Conservation (phyloP, 1,284 basidiomycete species). For the Leccinum glutinopallens region DNA sequence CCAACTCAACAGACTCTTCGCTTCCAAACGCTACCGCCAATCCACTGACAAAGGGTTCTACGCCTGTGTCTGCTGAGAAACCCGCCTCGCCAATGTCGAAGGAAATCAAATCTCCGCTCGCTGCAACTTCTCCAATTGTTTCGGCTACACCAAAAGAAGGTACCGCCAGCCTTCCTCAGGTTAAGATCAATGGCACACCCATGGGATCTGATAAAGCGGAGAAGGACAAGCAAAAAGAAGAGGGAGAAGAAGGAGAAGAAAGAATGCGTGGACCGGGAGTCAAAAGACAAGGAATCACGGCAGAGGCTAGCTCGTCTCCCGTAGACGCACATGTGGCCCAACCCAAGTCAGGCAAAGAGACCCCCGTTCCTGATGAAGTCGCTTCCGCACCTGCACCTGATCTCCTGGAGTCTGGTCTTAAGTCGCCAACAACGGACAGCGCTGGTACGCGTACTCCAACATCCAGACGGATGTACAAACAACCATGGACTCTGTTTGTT, state of each 20-base stretch:
- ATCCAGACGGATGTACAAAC: constrained; percentile 58
- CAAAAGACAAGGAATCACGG: constrained; percentile 39
- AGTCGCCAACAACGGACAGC: constrained; percentile 57
- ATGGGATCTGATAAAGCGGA: constrained; percentile 45
- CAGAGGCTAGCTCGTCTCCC: constrained; percentile 28
- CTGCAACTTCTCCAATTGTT: constrained; percentile 28
- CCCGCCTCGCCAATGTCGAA: constrained; percentile 40
- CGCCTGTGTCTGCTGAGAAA: constrained; percentile 44
- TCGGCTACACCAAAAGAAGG: constrained; percentile 39
- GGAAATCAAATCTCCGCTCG: constrained; percentile 35
- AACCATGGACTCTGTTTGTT: constrained; percentile 87
- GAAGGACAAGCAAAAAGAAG: constrained; percentile 53
- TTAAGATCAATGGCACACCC: constrained; percentile 44
- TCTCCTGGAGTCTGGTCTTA: constrained; percentile 43
- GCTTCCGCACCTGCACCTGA: constrained; percentile 34
- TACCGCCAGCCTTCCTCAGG: constrained; percentile 29
- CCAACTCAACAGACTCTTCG: constrained; percentile 41
- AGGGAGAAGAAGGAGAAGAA: constrained; percentile 61
- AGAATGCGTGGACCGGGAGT: constrained; percentile 42
- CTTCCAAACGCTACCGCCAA: constrained; percentile 36
- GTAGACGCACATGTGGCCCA: constrained; percentile 26
- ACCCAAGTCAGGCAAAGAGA: constrained; percentile 45
- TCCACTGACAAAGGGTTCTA: constrained; percentile 41
- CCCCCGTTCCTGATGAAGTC: constrained; percentile 38
- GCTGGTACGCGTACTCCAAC: constrained; percentile 69